Base-by-base conservation (phyloP, 441 rosid genomes). In the Lepidium campestre region DNA sequence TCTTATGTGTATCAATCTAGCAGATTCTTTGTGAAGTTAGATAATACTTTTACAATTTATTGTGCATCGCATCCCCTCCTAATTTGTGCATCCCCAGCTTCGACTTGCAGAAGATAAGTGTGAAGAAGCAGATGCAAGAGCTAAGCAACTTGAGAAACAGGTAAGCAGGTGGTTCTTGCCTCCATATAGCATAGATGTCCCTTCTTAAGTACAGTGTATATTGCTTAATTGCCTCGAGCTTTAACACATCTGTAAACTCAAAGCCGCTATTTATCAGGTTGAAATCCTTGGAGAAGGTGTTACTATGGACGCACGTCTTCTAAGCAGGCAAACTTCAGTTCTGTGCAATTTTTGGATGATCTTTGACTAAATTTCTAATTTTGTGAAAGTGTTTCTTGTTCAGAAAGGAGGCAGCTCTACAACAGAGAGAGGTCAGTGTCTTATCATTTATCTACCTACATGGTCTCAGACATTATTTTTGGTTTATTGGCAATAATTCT, bases 391-490 rank as follows among this genome's bases (percentile, higher is more conserved):
- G 46, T 70, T 62, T 63, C 65, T 55, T 54, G 65, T 61, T 58
- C 85, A 91, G 98, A 73, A 91, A 91, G 83, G 98, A 87, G 79
- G 91, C 89, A 73, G 90, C 90, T 69, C 79, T 88, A 78, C 96
- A 83, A 69, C 93, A 89, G 69, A 80, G 86, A 77, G 97, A 89
- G 97, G 97, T 91, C 20, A 31, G 89, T 81, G 46, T 20, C 42
- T 53, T 6, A 55, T 56, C 57, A 20, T 52, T 35, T 37, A 25
- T 25, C 37, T 35, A 65, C 18, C 37, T 35, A 65, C 39, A 13
- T 53, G 53, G 8, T 39, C 61, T 20, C 29, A 1, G 46, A 7
- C 11, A 45, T 44, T 31, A 18, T 7, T 31, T 57, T 34, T 45
- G 36, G 36, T 11, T 22, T 7, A 50, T 27, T 49, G 8, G 2